phyloP scores from a whole-genome alignment of 768 basidiomycete species.

The Cyathus striatus region DNA sequence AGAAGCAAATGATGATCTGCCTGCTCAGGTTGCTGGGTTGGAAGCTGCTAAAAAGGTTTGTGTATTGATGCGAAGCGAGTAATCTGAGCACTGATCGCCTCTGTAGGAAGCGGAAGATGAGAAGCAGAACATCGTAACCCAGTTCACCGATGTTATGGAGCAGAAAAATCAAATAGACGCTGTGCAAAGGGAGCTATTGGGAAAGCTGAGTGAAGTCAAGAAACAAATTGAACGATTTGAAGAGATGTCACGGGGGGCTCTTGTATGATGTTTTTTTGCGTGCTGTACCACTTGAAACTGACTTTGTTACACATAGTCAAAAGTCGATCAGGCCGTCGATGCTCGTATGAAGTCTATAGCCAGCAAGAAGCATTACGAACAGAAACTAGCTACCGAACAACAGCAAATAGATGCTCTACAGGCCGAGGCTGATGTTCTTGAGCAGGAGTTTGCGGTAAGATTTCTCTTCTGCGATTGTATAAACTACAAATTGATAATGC shows the following conservation, averaged over 20 bases:
- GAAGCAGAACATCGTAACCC: slow-evolving; percentile 38
- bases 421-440: slow-evolving; percentile 40
- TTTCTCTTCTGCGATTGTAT: neutral
- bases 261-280: slow-evolving; percentile 29
- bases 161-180: slow-evolving; percentile 45
- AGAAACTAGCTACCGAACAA: slow-evolving; percentile 49
- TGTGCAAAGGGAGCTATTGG: slow-evolving; percentile 35
- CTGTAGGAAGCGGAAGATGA: slow-evolving; percentile 57
- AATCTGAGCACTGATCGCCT: no score
- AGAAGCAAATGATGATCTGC: slow-evolving; percentile 66
- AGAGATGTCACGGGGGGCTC: slow-evolving; percentile 31
- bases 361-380: slow-evolving; percentile 38
- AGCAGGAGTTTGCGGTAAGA: slow-evolving; percentile 60
- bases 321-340: slow-evolving; percentile 43
- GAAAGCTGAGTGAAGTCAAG: slow-evolving; percentile 41
- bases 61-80: no score
- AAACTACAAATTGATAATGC: neutral
- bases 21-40: slow-evolving; percentile 54
- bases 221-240: slow-evolving; percentile 47
- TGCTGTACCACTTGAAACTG: neutral
- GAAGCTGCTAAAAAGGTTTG: slow-evolving; percentile 50
- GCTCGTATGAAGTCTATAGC: slow-evolving; percentile 47
- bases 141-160: slow-evolving; percentile 40
- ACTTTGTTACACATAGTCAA: slow-evolving; percentile 29
- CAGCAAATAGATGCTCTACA: slow-evolving; percentile 39